These are phyloP conservation scores for Backusella tarrabulga DNA, from an alignment of 192 early-diverging fungal species.

Conservation along the genomic window DNA sequence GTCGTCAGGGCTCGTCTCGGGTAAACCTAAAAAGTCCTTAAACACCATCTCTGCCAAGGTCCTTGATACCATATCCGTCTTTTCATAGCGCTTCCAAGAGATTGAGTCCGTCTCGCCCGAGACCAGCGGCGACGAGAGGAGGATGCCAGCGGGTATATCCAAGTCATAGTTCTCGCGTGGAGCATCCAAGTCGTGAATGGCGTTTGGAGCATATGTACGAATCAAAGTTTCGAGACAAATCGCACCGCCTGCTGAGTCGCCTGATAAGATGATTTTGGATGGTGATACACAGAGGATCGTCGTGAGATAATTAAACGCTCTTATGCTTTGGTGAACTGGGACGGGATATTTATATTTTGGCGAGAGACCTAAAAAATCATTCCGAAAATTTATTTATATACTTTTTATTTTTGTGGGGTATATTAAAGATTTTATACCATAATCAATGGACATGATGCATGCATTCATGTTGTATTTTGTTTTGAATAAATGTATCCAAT, in stretches of 20 bases:
- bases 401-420: neutral
- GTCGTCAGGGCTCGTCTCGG: neutral
- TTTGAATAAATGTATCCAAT: slow-evolving; percentile 29
- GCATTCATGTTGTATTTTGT: slow-evolving; percentile 25
- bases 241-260: slow-evolving; percentile 35
- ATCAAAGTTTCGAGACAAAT: slow-evolving; percentile 27
- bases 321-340: slow-evolving; percentile 14
- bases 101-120: slow-evolving; percentile 16
- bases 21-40: slow-evolving; percentile 24
- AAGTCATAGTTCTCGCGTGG: slow-evolving; percentile 6
- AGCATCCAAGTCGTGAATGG: neutral
- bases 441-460: slow-evolving; percentile 31
- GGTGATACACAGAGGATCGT: slow-evolving; percentile 17
- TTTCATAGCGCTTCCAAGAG: slow-evolving; percentile 28
- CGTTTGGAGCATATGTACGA: slow-evolving; percentile 13
- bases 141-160: slow-evolving; percentile 20
- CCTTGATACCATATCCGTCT: slow-evolving; percentile 18
- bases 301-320: slow-evolving; percentile 23
- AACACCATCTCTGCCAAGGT: slow-evolving; percentile 17
- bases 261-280: slow-evolving; percentile 30
- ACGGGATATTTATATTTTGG: slow-evolving; percentile 29
- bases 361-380: slow-evolving; percentile 17
- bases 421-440: slow-evolving; percentile 18
- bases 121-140: slow-evolving; percentile 28
- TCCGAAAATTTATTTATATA: neutral